A percentile compares a stretch with the other conserved stretches of the same genome.
These are phyloP conservation scores for Fagopyrum esculentum DNA, from an alignment of 148 eudicot species.

Conservation along the genomic window DNA sequence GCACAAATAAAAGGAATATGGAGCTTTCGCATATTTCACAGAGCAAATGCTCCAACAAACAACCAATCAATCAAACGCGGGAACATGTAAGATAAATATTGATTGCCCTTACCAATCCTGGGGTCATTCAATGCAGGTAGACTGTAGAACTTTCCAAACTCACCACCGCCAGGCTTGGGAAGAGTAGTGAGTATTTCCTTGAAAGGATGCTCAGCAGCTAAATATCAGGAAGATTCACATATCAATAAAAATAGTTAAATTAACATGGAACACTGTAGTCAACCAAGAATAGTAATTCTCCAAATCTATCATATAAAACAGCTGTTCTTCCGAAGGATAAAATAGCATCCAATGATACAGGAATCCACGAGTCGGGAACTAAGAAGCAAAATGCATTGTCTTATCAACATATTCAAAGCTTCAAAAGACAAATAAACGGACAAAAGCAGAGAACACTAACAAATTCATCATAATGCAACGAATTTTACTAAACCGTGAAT, in stretches of 20 bases:
- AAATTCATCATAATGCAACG: background rate
- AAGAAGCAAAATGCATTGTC: background rate
- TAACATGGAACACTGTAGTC: background rate
- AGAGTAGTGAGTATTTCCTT: slow-evolving; percentile 70
- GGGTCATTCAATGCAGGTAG: slow-evolving; percentile 92
- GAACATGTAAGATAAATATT: background rate
- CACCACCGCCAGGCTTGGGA: slow-evolving; percentile 95
- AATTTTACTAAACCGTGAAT: no score
- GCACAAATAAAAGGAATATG: slow-evolving; percentile 10
- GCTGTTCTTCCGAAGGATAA: no score
- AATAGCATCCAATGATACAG: no score
- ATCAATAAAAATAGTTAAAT: background rate
- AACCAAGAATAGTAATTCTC: background rate
- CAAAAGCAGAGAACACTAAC: background rate
- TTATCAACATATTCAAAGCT: background rate
- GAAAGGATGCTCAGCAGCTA: slow-evolving; percentile 90
- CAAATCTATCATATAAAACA: background rate
- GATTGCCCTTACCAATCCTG: slow-evolving; percentile 49
- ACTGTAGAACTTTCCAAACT: slow-evolving; percentile 94
- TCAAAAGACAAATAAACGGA: background rate
- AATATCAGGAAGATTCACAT: slow-evolving; percentile 2
- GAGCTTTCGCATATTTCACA: background rate
- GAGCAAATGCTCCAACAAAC: background rate
- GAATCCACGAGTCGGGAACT: no score
- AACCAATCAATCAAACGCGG: background rate